Base-by-base conservation (phyloP, 805 yeast genomes). In the Kazachstania viticola region DNA sequence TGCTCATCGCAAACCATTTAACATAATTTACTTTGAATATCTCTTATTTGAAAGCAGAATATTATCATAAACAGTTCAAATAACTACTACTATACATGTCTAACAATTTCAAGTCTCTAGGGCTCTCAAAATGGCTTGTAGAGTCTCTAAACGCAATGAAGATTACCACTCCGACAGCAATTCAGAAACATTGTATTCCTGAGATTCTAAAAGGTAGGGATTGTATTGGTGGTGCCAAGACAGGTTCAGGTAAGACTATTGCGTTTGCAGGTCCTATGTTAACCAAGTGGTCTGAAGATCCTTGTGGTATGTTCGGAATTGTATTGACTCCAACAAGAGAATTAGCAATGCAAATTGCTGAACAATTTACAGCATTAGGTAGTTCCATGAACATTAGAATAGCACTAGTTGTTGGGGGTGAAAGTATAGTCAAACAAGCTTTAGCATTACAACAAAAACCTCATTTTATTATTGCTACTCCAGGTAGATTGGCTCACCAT, bases 261-360 rank as follows among this genome's bases (percentile, higher is more conserved):
- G 95, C 97, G 1, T 91, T 91, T 67, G 97, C 88, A 1, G 93
- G 84, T n/a, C 98, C 98, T 2, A 88, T 91, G 83, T 63, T 91
- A 34, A 74, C 94, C 1, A 69, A 79, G 49, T 91, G 97, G 95
- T 81, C 96, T 0, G 80, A 78, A 42, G 97, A 91, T 53, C 98
- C 98, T 1, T 71, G 71, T 55, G 98, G 96, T 1, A 80, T 91
- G 24, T 91, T 67, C 56, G 98, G 96, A 3, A 61, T 91, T 2
- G 71, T 91, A 1, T 56, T 91, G 35, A 91, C 98, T 0, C 98
- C 98, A 4, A 79, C 88, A 0, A 67, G 99, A 57, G 98, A 91
- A 54, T 66, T 88, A 46, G 98, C 99, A 0, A 63, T 85, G 53
- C 99, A 91, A 54, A 91, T 91, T 19, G 96, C 96, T 2, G 98